A percentile compares a stretch with the other conserved stretches of the same genome.
Conservation (phyloP, 441 rosid species). For the Metrosideros polymorpha region DNA sequence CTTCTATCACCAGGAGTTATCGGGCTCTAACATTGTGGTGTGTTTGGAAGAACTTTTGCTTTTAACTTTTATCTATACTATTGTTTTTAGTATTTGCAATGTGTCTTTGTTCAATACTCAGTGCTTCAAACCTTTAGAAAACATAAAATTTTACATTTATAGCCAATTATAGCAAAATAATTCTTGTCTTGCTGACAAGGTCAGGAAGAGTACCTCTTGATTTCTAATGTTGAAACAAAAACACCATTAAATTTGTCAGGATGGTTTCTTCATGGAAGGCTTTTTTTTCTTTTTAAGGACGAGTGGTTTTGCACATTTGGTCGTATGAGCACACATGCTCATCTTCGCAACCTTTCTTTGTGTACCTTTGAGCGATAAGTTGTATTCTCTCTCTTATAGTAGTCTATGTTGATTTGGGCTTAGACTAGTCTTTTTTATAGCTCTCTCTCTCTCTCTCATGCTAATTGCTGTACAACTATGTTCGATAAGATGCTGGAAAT, state of each 20-base stretch:
- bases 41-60: not conserved
- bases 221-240: not conserved
- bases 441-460: not conserved
- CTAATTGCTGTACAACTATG: not conserved
- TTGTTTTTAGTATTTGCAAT: not conserved
- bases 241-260: not conserved
- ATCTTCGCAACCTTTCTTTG: not conserved
- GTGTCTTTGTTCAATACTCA: not conserved
- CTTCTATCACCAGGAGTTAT: not conserved
- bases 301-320: not conserved
- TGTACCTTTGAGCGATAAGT: not conserved
- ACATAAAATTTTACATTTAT: not conserved
- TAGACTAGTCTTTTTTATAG: not conserved
- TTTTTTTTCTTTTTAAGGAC: not conserved
- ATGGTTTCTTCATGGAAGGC: not conserved
- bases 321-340: not conserved
- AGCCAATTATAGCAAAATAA: not conserved
- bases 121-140: not conserved
- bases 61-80: not conserved
- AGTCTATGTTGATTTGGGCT: too few relatives aligned
- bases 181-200: not conserved
- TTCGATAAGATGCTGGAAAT: not conserved
- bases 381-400: not conserved
- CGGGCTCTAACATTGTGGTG: not conserved
- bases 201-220: not conserved